Evolutionary conservation across 495 filamentous ascomycete species (phyloP), one percentile per base, ranked within the genome.

Genomic region (Staphylotrichum tortipilum): DNA sequence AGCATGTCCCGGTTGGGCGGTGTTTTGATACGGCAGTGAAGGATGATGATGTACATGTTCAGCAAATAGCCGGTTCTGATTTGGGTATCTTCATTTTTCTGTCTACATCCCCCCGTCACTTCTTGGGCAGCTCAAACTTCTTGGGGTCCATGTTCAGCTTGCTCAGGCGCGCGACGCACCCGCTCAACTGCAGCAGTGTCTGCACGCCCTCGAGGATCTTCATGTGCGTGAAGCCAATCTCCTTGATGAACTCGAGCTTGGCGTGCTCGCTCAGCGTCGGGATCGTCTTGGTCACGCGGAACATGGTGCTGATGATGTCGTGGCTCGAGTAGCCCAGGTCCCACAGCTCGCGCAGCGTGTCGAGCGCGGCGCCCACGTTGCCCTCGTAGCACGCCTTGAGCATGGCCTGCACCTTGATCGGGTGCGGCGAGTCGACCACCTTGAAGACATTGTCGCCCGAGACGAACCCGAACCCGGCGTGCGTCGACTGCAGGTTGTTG

Each of bases 171-270:
- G 88, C 87, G 38, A 97, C 77, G 61, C 90, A 95, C 19, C 92
- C 92, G 60, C 84, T 89, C 31, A 99, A 72, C 63, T 99, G 92
- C 47, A 97, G 78, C 35, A 95, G 71, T 3, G 91, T 96, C 70
- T 95, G 89, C 43, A 99, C 88, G 19, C 92, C 92, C 55, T 99
- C 92, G 34, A 97, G 71, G 45, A 99, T 91, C 57, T 94, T 87
- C 92, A 99, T 99, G 61, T 99, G 92, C 14, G 94, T 95, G 66
- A 99, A 99, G 14, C 92, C 92, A 65, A 99, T 97, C 68, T 96
- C 94, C 66, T 85, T 87, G 59, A 97, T 94, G 55, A 99, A 97
- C 61, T 95, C 88, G 46, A 99, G 70, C 68, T 95, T 92, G 18
- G 88, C 77, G 66, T 97, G 88, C 70, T 99, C 92, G 43, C 87